Evolutionary conservation across 108 stramenopile genomes (phyloP).

Genomic region (Skeletonema potamos): DNA sequence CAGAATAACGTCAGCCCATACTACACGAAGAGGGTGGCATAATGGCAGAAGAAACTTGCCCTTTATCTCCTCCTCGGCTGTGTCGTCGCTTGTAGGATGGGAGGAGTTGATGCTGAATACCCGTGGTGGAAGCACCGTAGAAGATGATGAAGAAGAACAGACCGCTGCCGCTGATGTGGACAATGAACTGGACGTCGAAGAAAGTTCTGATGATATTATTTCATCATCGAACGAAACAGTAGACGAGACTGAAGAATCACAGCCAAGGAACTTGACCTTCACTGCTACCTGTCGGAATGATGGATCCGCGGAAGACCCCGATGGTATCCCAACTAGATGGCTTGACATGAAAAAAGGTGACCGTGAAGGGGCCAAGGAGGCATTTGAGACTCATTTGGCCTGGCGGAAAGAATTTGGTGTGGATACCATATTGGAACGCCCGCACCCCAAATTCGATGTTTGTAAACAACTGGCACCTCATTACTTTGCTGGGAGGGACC

Average conservation of each 20-base stretch:
- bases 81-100: background rate
- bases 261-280: constrained; percentile 28
- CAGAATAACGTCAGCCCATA: background rate
- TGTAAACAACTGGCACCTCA: constrained; percentile 66
- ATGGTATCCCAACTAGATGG: constrained; percentile 71
- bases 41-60: background rate
- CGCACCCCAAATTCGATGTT: constrained; percentile 68
- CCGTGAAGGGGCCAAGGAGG: constrained; percentile 54
- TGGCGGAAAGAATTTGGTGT: constrained; percentile 64
- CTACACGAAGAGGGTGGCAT: constrained; percentile 12
- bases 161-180: background rate
- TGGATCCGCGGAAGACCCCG: constrained; percentile 65
- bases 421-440: constrained; percentile 58
- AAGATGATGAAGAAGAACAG: constrained; percentile 1
- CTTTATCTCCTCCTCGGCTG: background rate
- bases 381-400: constrained; percentile 48
- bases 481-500: constrained; percentile 67
- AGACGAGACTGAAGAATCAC: background rate
- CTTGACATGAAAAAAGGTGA: constrained; percentile 65
- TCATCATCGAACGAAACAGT: background rate
- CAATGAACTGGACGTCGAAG: background rate
- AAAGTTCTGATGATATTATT: background rate
- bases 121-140: constrained; percentile 25
- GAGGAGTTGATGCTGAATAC: background rate
- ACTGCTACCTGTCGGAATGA: constrained; percentile 52